Evolutionary conservation across 208 protist genomes (phyloP).

Genomic region (Leptomonas pyrrhocoris): DNA sequence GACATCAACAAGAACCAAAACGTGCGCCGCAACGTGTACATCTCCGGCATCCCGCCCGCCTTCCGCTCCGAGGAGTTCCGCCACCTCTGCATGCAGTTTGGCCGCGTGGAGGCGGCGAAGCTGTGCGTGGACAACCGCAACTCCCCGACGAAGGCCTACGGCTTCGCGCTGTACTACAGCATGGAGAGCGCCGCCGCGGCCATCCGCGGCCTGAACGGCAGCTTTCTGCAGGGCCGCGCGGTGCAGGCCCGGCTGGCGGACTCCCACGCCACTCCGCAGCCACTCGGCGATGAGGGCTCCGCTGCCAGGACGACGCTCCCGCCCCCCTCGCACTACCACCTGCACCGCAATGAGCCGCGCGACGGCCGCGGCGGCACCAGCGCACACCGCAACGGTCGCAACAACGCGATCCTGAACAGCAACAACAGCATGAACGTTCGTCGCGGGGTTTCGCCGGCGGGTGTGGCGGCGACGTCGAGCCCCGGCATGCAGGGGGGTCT

Average conservation of each 20-base stretch:
- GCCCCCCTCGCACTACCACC: constrained; percentile 12
- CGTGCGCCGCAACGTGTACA: constrained; percentile 78
- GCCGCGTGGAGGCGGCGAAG: constrained; percentile 68
- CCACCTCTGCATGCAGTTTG: constrained; percentile 63
- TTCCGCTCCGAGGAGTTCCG: constrained; percentile 60
- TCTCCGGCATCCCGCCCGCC: constrained; percentile 58
- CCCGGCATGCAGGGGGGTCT: not conserved
- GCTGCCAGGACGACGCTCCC: constrained; percentile 27
- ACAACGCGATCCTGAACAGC: not conserved
- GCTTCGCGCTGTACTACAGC: constrained; percentile 72
- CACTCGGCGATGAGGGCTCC: constrained; percentile 30
- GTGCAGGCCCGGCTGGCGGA: constrained; percentile 72
- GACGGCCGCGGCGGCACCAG: not conserved
- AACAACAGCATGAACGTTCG: not conserved
- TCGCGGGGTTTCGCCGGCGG: constrained; percentile 8
- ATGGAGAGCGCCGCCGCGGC: constrained; percentile 56
- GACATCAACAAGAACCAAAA: constrained; percentile 34
- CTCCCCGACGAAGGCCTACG: constrained; percentile 67
- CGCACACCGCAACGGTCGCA: constrained; percentile 11
- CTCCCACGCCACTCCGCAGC: constrained; percentile 57
- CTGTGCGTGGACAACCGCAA: constrained; percentile 61
- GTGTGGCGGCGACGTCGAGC: not conserved
- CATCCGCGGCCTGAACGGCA: constrained; percentile 60
- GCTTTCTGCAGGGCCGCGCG: constrained; percentile 37
- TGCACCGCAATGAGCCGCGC: constrained; percentile 11